Conservation (phyloP, 192 early-diverging fungal species). For the Phycomyces blakesleeanus region DNA sequence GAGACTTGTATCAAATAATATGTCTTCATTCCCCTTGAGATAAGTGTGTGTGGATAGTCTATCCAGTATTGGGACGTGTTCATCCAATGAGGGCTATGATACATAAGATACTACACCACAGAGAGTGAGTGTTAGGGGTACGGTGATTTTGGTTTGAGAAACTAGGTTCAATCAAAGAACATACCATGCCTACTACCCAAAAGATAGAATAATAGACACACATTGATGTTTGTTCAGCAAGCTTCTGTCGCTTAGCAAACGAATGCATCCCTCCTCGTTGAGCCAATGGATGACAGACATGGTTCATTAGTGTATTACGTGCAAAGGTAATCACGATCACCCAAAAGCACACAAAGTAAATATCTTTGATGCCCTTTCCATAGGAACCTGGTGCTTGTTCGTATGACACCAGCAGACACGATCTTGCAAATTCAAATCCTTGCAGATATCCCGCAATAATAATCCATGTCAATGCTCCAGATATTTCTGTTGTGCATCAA, state of each 20-base stretch:
- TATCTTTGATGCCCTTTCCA: conserved; percentile 50
- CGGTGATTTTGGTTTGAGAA: too few relatives aligned
- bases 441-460: neutral
- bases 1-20: conserved; percentile 72
- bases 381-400: conserved; percentile 14
- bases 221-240: conserved; percentile 68
- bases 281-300: conserved; percentile 39
- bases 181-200: conserved; percentile 59
- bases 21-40: conserved; percentile 52
- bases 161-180: too few relatives aligned
- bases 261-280: conserved; percentile 31
- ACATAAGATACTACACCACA: conserved; percentile 60
- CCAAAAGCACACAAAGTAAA: conserved; percentile 59
- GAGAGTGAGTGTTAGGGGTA: too few relatives aligned
- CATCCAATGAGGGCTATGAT: conserved; percentile 65
- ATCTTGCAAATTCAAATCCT: neutral
- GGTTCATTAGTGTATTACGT: conserved; percentile 49
- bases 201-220: conserved; percentile 62
- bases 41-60: conserved; percentile 59
- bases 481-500: neutral
- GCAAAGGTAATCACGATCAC: conserved; percentile 56
- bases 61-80: conserved; percentile 64
- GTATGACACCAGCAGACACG: neutral
- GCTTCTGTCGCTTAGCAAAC: conserved; percentile 40
- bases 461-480: neutral